Evolutionary conservation across 2,329 filamentous ascomycete genomes (phyloP).

Genomic region (Graphiopsis chlorocephala): DNA sequence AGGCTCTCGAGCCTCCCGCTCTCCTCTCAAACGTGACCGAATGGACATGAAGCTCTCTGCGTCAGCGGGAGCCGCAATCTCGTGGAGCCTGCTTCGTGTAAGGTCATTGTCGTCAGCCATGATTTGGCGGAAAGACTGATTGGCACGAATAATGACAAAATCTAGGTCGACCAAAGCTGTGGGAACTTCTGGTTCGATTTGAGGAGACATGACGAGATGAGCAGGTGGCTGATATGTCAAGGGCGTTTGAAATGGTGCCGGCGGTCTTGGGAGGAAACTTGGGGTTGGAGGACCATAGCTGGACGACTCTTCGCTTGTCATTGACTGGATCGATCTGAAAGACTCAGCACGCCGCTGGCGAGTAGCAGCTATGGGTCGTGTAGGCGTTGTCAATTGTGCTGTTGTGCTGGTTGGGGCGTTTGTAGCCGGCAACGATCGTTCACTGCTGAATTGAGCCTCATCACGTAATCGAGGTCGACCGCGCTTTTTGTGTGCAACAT

Average conservation of each 20-base stretch:
- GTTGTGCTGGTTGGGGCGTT: background rate
- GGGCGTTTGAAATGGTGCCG: constrained; percentile 7
- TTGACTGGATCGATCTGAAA: constrained; percentile 32
- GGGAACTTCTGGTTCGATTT: constrained; percentile 24
- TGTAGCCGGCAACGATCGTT: constrained; percentile 17
- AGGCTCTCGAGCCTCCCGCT: constrained; percentile 48
- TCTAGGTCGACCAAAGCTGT: constrained; percentile 49
- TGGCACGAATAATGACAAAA: constrained; percentile 46
- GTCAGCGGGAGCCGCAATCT: constrained; percentile 44
- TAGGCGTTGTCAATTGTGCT: constrained; percentile 11
- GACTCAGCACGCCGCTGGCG: constrained; percentile 33
- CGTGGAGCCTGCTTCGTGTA: constrained; percentile 40
- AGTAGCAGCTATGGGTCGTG: constrained; percentile 26
- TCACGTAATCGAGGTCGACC: constrained; percentile 75
- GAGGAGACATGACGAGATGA: background rate
- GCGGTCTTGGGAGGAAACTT: constrained; percentile 20
- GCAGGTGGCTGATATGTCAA: constrained; percentile 7
- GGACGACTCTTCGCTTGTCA: constrained; percentile 31
- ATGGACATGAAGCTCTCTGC: constrained; percentile 44
- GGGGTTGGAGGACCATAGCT: constrained; percentile 21
- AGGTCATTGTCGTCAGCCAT: constrained; percentile 40
- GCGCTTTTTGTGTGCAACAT: constrained; percentile 83
- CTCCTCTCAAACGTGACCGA: constrained; percentile 45
- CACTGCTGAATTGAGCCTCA: constrained; percentile 43
- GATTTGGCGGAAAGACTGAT: constrained; percentile 44